phyloP scores from a whole-genome alignment of 192 early-diverging fungal species.

The Dissophora globulifera region DNA sequence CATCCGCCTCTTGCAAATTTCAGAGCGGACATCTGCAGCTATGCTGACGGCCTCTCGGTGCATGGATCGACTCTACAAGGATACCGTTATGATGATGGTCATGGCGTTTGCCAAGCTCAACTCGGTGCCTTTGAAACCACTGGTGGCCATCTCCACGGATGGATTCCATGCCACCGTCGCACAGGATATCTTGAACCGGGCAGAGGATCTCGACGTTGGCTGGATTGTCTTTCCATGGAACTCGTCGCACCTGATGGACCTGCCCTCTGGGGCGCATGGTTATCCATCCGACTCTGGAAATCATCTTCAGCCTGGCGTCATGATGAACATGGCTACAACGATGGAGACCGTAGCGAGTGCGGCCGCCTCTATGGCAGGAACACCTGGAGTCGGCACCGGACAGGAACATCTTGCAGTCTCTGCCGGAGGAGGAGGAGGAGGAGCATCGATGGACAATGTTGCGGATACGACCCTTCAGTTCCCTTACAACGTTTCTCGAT shows the following conservation, averaged over 20 bases:
- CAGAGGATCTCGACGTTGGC: conserved; percentile 62
- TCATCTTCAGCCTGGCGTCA: conserved; percentile 21
- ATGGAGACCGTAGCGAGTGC: neutral
- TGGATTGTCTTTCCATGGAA: conserved; percentile 78
- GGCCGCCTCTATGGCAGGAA: neutral
- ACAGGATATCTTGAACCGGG: conserved; percentile 67
- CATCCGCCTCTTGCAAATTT: conserved; percentile 79
- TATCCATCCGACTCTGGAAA: conserved; percentile 3
- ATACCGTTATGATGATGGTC: conserved; percentile 84
- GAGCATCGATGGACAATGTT: too few relatives aligned
- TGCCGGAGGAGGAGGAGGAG: too few relatives aligned
- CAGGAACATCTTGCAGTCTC: neutral
- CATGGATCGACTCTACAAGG: conserved; percentile 65
- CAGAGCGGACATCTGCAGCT: conserved; percentile 80
- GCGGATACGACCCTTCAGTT: conserved; percentile 2
- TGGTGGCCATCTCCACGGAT: conserved; percentile 67
- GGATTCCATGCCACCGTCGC: conserved; percentile 68
- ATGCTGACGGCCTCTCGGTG: conserved; percentile 77
- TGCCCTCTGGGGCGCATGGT: conserved; percentile 1
- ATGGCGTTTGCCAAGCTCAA: conserved; percentile 81
- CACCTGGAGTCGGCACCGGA: conserved; percentile 2
- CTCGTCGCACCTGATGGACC: conserved; percentile 35
- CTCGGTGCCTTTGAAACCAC: conserved; percentile 69
- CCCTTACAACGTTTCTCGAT: conserved; percentile 32
- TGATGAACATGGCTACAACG: conserved; percentile 21